Evolutionary conservation across 192 early-diverging fungal genomes (phyloP).

Genomic region (Cladochytrium replicatum): DNA sequence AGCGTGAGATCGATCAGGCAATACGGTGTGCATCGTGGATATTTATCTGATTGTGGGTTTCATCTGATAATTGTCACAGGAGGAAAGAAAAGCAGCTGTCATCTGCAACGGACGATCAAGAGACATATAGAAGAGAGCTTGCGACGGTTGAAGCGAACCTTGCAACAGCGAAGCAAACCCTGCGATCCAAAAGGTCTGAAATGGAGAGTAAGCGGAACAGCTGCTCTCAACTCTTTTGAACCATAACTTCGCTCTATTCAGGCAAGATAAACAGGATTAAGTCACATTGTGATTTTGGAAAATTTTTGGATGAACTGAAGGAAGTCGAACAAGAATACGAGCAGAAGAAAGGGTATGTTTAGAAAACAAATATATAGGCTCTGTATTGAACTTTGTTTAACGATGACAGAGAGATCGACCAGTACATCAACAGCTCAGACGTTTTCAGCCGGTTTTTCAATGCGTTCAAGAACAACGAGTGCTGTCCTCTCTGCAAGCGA

Average conservation of each 20-base stretch:
- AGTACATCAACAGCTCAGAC: conserved; percentile 23
- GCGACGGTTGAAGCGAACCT: conserved; percentile 13
- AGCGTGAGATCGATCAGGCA: background rate
- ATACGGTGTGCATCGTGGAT: too few species aligned
- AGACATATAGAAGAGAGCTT: conserved; percentile 6
- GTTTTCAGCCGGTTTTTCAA: conserved; percentile 61
- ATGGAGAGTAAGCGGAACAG: conserved; percentile 11
- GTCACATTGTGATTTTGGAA: conserved; percentile 8
- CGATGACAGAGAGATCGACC: conserved; percentile 9
- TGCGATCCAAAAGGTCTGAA: conserved; percentile 12
- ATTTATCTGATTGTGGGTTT: too few species aligned
- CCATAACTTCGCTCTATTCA: background rate
- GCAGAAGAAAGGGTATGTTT: conserved; percentile 20
- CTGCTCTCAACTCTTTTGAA: background rate
- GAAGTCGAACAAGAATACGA: conserved; percentile 24
- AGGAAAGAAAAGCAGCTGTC: background rate
- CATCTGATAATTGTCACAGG: too few species aligned
- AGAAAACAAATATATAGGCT: conserved; percentile 3
- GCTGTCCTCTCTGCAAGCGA: conserved; percentile 79
- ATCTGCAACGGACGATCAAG: conserved; percentile 6
- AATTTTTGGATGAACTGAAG: conserved; percentile 19
- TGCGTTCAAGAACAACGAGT: conserved; percentile 48
- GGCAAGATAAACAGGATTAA: conserved; percentile 6
- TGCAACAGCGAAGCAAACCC: background rate
- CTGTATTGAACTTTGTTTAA: background rate